Conservation (phyloP, 192 early-diverging fungal species). For the Backusella tarrabulga region DNA sequence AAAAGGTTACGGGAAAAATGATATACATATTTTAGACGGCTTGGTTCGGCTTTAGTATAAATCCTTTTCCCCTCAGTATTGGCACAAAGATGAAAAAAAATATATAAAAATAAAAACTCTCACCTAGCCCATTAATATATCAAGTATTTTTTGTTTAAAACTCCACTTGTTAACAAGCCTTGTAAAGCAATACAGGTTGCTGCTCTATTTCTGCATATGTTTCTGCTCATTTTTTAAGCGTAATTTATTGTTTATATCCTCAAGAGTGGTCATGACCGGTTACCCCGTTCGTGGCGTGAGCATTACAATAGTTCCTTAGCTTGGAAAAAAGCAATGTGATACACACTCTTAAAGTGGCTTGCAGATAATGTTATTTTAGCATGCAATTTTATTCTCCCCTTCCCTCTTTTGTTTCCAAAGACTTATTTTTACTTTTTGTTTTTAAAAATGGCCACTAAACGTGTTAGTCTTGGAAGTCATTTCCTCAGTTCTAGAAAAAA, state of each 20-base stretch:
- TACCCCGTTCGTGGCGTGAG: background rate
- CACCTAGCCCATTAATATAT: background rate
- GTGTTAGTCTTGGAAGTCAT: slow-evolving; percentile 18
- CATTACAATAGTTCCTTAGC: background rate
- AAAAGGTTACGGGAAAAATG: background rate
- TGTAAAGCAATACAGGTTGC: too few species aligned
- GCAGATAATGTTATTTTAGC: background rate
- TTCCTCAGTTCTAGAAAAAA: slow-evolving; percentile 23
- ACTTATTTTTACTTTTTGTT: background rate
- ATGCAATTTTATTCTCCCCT: background rate
- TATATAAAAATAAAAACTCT: background rate
- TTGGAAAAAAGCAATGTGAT: background rate
- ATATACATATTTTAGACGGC: background rate
- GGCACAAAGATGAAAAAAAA: background rate
- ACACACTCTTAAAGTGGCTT: slow-evolving; percentile 6
- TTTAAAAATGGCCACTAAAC: slow-evolving; percentile 17
- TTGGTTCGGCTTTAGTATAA: background rate
- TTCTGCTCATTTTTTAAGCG: background rate
- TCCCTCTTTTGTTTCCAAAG: slow-evolving; percentile 1
- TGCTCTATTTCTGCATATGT: background rate
- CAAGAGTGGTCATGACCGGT: background rate
- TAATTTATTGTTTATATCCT: background rate
- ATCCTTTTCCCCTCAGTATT: background rate
- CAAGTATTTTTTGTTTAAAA: too few species aligned
- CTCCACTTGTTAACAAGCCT: too few species aligned